Conservation (phyloP, 495 filamentous ascomycete genomes). For the Penicillium antarcticum region DNA sequence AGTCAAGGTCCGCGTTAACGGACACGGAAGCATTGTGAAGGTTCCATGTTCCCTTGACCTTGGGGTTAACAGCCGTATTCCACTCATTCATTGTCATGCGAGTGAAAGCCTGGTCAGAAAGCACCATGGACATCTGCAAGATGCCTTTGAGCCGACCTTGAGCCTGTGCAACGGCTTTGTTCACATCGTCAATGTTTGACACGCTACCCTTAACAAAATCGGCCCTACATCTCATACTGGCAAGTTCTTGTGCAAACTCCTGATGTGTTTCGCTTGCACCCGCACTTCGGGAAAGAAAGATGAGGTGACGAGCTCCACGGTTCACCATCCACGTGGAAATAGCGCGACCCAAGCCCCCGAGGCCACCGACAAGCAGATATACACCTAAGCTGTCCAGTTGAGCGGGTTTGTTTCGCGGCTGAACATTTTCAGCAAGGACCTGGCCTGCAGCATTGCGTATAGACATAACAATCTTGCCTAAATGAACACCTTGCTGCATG, state of each 20-base stretch:
- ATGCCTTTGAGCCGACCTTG: slow-evolving; percentile 26
- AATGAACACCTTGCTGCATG: slow-evolving; percentile 36
- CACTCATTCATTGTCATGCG: slow-evolving; percentile 44
- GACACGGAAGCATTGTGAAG: slow-evolving; percentile 49
- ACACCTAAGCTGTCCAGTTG: not conserved
- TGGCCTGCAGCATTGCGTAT: not conserved
- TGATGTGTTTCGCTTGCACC: slow-evolving; percentile 2
- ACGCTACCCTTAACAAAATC: slow-evolving; percentile 22
- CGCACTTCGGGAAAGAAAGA: slow-evolving; percentile 38
- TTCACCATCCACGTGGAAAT: slow-evolving; percentile 56
- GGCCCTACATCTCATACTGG: slow-evolving; percentile 18
- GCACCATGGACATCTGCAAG: slow-evolving; percentile 35
- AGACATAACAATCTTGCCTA: slow-evolving; percentile 46
- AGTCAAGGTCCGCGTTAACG: slow-evolving; percentile 32
- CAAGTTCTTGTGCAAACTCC: slow-evolving; percentile 37
- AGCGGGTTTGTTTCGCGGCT: not conserved
- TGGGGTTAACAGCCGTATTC: slow-evolving; percentile 31
- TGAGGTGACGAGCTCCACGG: slow-evolving; percentile 52
- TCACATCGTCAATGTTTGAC: slow-evolving; percentile 12
- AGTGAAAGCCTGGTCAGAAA: slow-evolving; percentile 26
- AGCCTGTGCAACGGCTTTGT: slow-evolving; percentile 3
- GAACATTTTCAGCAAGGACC: not conserved
- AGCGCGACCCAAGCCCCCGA: slow-evolving; percentile 57
- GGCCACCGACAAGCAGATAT: slow-evolving; percentile 45
- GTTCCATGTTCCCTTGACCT: slow-evolving; percentile 49